A percentile compares a stretch with the other conserved stretches of the same genome.
Conservation (phyloP, 495 filamentous ascomycete genomes). For the Penicilliopsis zonata region DNA sequence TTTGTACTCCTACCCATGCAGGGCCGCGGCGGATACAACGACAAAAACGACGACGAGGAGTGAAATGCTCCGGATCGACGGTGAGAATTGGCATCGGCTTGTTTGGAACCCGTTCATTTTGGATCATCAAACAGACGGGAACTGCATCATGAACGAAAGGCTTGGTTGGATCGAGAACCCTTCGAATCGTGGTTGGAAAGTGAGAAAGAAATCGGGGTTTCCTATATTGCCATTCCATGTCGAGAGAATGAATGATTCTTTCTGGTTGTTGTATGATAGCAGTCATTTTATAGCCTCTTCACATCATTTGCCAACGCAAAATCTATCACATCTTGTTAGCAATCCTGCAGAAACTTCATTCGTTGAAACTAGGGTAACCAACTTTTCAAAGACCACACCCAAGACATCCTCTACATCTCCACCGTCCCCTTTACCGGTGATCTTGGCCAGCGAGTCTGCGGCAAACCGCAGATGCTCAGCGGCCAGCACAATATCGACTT, state of each 20-base stretch:
- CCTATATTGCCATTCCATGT: too few relatives aligned
- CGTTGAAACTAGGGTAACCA: constrained; percentile 13
- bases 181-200: too few relatives aligned
- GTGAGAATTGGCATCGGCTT: too few relatives aligned
- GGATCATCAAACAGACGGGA: too few relatives aligned
- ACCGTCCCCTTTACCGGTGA: constrained; percentile 75
- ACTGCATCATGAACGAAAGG: too few relatives aligned
- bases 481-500: constrained; percentile 79
- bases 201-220: too few relatives aligned
- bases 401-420: constrained; percentile 96
- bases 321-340: constrained; percentile 27
- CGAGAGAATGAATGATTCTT: too few relatives aligned
- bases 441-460: constrained; percentile 66
- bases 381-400: constrained; percentile 98
- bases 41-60: constrained; percentile 20
- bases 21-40: constrained; percentile 47
- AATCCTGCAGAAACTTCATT: neutral
- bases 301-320: constrained; percentile 60
- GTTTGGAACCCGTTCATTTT: too few relatives aligned
- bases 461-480: constrained; percentile 81
- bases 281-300: too few relatives aligned
- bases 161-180: too few relatives aligned
- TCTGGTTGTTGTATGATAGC: too few relatives aligned
- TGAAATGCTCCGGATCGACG: too few relatives aligned
- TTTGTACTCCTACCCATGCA: constrained; percentile 8